Evolutionary conservation across 2,329 filamentous ascomycete genomes (phyloP), one percentile per base, ranked within the genome.

Genomic region (Fusarium equiseti): DNA sequence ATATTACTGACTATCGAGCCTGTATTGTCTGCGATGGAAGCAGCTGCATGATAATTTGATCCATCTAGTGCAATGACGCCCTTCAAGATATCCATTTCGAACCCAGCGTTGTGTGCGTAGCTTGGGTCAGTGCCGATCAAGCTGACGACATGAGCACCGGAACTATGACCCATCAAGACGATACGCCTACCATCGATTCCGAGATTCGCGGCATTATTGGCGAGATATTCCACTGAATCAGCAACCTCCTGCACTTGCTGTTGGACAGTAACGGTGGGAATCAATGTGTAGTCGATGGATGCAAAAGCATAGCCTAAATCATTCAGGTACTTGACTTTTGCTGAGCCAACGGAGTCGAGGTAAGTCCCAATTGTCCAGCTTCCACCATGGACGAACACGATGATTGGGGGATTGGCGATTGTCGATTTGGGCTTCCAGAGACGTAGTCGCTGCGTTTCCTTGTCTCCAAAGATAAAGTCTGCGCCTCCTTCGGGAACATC

Each of bases 181-280:
- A 64, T 9, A 1, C 24, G 10, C 1, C 18, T 12, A 6, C 43
- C 3, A 13, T 64, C 59, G 0, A 64, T n/a, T 0, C 3, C 3
- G 0, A 58, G 35, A 0, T 8, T 7, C 2, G 11, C 2, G 3
- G 18, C 16, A 11, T 58, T 35, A 0, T 32, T 24, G 9, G 32
- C 27, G 1, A 64, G 5, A 1, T 40, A 58, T 4, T 44, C 59
- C 0, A 64, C 38, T 0, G 59, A 55, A 2, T 58, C 44, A 2
- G 61, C 59, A 3, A 64, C 52, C 5, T 64, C 59, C 31, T 64
- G 50, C 0, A 64, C 61, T 22, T 64, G 61, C 3, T 64, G 44
- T 20, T 64, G 22, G 0, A 64, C 61, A 2, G 50, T 64, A 3
- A 57, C 10, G 4, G 9, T 9, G 0, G 59, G 61, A 3, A 64